These are phyloP conservation scores for Fusarium nygamai DNA, from an alignment of 2,329 filamentous ascomycete genomes.

Conservation along the genomic window DNA sequence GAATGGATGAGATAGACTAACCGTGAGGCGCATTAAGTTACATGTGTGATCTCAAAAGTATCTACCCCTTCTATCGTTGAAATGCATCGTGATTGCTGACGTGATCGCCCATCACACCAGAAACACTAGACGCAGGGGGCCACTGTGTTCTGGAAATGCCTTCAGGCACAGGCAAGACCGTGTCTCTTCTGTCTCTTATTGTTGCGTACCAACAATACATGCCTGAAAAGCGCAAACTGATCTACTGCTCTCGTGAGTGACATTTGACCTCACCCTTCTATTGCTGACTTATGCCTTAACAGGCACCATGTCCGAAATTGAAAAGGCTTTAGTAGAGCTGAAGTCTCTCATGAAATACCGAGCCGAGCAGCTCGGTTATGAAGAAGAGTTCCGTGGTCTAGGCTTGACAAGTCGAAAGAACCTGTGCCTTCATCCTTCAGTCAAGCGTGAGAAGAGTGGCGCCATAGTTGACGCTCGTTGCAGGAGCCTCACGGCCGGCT, in stretches of 20 bases:
- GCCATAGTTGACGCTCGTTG: conserved; percentile 94
- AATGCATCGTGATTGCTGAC: conserved; percentile 1
- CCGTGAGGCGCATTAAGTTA: conserved; percentile 50
- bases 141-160: conserved; percentile 99
- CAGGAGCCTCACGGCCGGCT: conserved; percentile 93
- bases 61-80: background rate
- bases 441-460: conserved; percentile 96
- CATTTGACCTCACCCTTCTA: background rate
- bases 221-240: conserved; percentile 92
- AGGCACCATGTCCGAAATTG: conserved; percentile 98
- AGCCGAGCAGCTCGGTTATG: conserved; percentile 84
- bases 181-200: conserved; percentile 93
- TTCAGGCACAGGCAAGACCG: conserved; percentile 97
- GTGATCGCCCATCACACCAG: conserved; percentile 43
- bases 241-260: conserved; percentile 87
- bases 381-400: conserved; percentile 92
- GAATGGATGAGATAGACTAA: background rate
- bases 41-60: conserved; percentile 68
- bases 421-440: conserved; percentile 92
- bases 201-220: conserved; percentile 96
- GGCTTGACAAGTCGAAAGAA: conserved; percentile 98
- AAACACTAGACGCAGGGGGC: conserved; percentile 90
- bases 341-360: conserved; percentile 96
- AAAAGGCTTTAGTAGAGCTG: conserved; percentile 93
- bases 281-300: conserved; percentile 1